A percentile compares a stretch with the other conserved stretches of the same genome.
phyloP scores from a whole-genome alignment of 2,329 filamentous ascomycete species.

The Monilinia laxa region DNA sequence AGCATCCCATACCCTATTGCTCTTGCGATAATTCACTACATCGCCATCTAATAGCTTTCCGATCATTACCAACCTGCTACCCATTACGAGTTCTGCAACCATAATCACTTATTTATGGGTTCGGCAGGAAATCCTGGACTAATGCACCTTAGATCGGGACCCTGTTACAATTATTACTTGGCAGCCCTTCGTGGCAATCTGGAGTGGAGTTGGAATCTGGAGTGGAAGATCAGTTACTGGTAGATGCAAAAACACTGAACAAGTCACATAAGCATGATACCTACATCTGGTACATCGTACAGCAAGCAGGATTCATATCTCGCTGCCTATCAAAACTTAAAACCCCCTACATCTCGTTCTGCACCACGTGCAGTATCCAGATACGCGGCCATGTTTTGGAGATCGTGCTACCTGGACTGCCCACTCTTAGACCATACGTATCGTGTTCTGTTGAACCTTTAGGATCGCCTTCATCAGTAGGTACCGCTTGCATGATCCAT shows the following conservation, averaged over 20 bases:
- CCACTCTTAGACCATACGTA: constrained; percentile 7
- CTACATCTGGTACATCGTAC: constrained; percentile 8
- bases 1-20: neutral
- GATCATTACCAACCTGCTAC: neutral
- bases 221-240: constrained; percentile 12
- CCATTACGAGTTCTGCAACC: neutral
- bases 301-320: constrained; percentile 3
- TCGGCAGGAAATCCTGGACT: neutral
- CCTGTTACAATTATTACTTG: constrained; percentile 18
- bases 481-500: constrained; percentile 1
- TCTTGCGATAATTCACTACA: neutral
- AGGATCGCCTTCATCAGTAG: constrained; percentile 4
- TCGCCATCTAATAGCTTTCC: constrained; percentile 8
- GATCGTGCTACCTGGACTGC: constrained; percentile 19
- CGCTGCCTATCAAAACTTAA: constrained; percentile 10
- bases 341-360: constrained; percentile 6
- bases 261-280: constrained; percentile 21
- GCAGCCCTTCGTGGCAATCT: constrained; percentile 22
- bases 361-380: constrained; percentile 24
- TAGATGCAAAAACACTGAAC: constrained; percentile 5
- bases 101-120: neutral
- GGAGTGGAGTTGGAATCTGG: constrained; percentile 1
- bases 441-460: constrained; percentile 1
- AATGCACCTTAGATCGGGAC: constrained; percentile 19
- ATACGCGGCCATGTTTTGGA: constrained; percentile 20